Base-by-base conservation (phyloP, 805 yeast genomes). In the Kregervanrija pseudodelftensis region DNA sequence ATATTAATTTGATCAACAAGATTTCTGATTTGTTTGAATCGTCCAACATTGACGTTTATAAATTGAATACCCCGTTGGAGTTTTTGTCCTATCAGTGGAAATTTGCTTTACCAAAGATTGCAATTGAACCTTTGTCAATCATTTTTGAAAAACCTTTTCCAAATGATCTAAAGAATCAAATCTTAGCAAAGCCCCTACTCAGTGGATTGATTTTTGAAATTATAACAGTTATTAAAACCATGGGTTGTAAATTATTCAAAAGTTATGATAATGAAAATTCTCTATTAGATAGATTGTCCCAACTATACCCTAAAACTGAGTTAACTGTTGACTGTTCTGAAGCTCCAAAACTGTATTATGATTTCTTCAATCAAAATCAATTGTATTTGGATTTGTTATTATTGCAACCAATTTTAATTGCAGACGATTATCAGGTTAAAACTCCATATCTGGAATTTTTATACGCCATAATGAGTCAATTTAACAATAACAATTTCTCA, bases 391-490 rank as follows among this genome's bases (percentile, higher is more conserved):
- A 90, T 65, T 70, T 88, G 58, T 68, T 88, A 37, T 67, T 90
- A 43, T 73, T 90, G 49, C 95, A 88, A 58, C 95, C 96, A 5
- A 90, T 90, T 42, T 68, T 90, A 44, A 69, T 89, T 46, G 95
- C 93, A n/a, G 96, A 89, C 65, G 96, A 89, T 59, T 77, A 77
- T 58, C 81, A 83, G 40, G 80, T 88, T 44, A 82, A 84, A 60
- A 87, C 96, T 0, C 96, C 97, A 2, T 90, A 90, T 60, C 70
- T 90, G 60, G 97, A 90, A 65, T 86, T 86, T 54, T 66, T 87
- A 46, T 90, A 87, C 60, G 88, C 95, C 2, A 74, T 80, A 43
- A 68, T 84, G 69, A 79, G 85, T 50, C 90, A 84, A 59, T 73
- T 69, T 43, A 72, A 69, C 44, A 72, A 69, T 47, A 64, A 75